These are phyloP conservation scores for Aspergillus jensenii DNA, from an alignment of 2,329 filamentous ascomycete species.

Conservation along the genomic window DNA sequence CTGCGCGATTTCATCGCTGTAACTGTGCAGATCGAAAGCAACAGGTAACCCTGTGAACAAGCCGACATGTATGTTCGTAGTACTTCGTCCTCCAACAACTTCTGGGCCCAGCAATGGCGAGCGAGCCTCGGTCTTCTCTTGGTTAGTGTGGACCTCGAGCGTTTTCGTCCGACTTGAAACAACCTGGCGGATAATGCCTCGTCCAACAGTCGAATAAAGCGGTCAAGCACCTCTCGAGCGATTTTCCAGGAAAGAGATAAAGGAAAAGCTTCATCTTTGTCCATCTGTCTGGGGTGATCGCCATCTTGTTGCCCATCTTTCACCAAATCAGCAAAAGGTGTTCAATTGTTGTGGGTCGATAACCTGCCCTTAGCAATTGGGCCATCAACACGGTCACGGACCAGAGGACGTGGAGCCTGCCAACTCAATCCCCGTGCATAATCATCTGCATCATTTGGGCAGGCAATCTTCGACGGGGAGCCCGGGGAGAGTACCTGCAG, in stretches of 20 bases:
- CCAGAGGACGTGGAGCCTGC: conserved; percentile 7
- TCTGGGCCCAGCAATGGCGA: neutral
- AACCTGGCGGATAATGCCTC: neutral
- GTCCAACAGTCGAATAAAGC: neutral
- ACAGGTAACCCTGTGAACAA: neutral
- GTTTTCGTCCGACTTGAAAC: neutral
- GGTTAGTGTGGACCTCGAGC: neutral
- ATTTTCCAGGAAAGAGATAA: neutral
- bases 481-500: conserved; percentile 17
- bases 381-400: conserved; percentile 6
- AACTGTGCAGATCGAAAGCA: neutral
- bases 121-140: too few relatives aligned
- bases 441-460: conserved; percentile 16
- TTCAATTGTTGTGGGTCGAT: conserved; percentile 12
- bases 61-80: neutral
- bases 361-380: neutral
- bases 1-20: neutral
- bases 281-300: conserved; percentile 18
- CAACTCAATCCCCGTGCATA: conserved; percentile 20
- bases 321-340: conserved; percentile 16
- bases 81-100: neutral
- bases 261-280: neutral
- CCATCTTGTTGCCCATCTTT: conserved; percentile 11
- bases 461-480: conserved; percentile 7
- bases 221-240: neutral